These are phyloP conservation scores for Rhododendron ferrugineum DNA, from an alignment of 148 eudicot species.

Conservation along the genomic window DNA sequence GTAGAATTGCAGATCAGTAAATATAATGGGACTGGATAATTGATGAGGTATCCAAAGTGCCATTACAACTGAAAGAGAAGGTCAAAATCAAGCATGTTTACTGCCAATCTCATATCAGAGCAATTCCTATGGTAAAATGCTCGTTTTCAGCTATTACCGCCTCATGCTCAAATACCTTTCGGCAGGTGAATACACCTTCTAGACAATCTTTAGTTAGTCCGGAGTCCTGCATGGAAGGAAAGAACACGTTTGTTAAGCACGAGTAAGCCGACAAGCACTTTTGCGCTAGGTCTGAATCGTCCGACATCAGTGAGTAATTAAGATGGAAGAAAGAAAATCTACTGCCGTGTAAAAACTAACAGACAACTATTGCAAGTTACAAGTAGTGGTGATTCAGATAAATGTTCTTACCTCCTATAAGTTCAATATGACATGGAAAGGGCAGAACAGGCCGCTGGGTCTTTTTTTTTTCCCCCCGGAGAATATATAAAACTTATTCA, in stretches of 20 bases:
- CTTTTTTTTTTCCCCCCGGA: not conserved
- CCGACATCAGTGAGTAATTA: not conserved
- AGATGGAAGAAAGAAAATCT: not conserved
- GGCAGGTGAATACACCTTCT: conserved; percentile 30
- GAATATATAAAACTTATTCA: not conserved
- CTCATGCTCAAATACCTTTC: conserved; percentile 21
- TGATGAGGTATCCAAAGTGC: conserved; percentile 29
- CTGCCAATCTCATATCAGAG: conserved; percentile 12
- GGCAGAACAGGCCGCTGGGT: not conserved
- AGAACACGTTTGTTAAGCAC: not conserved
- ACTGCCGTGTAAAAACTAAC: not conserved
- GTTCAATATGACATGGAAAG: not conserved
- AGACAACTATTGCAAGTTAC: not conserved
- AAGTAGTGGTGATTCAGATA: not conserved
- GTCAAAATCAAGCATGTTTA: conserved; percentile 12
- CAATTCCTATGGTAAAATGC: conserved; percentile 21
- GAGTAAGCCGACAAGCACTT: not conserved
- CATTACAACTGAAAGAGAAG: conserved; percentile 1
- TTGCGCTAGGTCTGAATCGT: not conserved
- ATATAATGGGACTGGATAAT: conserved; percentile 8
- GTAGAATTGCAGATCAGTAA: conserved; percentile 12
- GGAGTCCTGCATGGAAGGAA: conserved; percentile 17
- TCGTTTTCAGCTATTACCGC: conserved; percentile 27
- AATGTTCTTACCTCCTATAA: not conserved
- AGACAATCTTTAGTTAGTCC: conserved; percentile 15